Evolutionary conservation across 139 green algal genomes (phyloP).

Genomic region (Haematococcus sp.): DNA sequence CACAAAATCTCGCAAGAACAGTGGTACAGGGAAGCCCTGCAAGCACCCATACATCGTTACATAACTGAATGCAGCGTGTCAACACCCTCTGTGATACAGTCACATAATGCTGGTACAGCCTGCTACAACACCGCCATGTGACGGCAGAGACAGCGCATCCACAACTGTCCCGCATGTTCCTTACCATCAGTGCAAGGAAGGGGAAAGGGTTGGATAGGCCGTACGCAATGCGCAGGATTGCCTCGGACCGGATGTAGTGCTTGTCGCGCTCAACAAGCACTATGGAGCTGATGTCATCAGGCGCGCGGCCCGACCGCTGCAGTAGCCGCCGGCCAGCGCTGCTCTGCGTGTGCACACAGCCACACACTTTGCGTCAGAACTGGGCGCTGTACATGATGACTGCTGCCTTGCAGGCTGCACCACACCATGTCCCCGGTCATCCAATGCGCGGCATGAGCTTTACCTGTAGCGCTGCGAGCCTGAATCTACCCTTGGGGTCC

Average conservation of each 20-base stretch:
- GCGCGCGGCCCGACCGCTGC: conserved; percentile 48
- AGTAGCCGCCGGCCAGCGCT: conserved; percentile 60
- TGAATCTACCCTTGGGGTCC: conserved; percentile 51
- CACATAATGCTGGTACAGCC: too few relatives aligned
- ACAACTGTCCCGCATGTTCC: too few relatives aligned
- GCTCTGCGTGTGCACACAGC: conserved; percentile 55
- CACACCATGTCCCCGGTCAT: too few relatives aligned
- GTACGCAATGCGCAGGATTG: conserved; percentile 58
- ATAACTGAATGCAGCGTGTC: too few relatives aligned
- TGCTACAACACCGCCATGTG: too few relatives aligned
- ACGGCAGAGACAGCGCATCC: too few relatives aligned
- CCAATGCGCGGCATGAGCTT: too few relatives aligned
- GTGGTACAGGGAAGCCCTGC: conserved; percentile 36
- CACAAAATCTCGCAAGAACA: conserved; percentile 43
- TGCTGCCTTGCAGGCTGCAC: too few relatives aligned
- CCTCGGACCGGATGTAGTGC: conserved; percentile 57
- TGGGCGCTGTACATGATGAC: too few relatives aligned
- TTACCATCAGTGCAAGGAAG: conserved; percentile 40
- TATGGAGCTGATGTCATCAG: conserved; percentile 85
- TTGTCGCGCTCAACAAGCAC: conserved; percentile 60
- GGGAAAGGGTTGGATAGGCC: conserved; percentile 52
- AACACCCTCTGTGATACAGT: too few relatives aligned
- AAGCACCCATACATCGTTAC: too few relatives aligned
- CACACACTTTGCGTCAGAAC: too few relatives aligned
- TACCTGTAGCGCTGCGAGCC: conserved; percentile 52